Evolutionary conservation across 139 green algal species (phyloP).

Genomic region (Tetraselmis striata): DNA sequence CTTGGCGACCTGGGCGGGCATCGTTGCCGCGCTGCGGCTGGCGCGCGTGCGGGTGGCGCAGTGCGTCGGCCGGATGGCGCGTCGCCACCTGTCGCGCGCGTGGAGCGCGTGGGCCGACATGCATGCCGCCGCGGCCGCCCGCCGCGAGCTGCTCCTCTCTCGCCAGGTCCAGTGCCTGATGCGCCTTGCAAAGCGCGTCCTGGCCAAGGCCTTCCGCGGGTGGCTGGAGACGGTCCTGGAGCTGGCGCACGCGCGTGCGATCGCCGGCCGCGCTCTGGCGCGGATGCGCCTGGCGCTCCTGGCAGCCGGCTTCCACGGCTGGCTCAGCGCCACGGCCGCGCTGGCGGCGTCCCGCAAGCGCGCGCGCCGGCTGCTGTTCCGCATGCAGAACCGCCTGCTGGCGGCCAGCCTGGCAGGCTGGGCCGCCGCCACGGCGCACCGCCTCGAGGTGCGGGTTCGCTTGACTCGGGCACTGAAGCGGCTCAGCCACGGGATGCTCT

Average conservation of each 20-base stretch:
- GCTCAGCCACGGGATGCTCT: background rate
- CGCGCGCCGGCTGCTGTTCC: background rate
- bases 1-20: background rate
- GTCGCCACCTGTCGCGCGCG: background rate
- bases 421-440: background rate
- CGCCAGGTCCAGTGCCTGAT: background rate
- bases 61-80: background rate
- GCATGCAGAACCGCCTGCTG: background rate
- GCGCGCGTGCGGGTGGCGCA: background rate
- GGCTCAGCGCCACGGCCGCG: background rate
- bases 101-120: background rate
- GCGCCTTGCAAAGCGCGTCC: background rate
- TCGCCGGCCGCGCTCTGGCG: background rate
- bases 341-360: background rate
- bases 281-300: background rate
- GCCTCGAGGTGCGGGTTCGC: background rate
- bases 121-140: background rate
- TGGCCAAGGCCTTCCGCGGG: background rate
- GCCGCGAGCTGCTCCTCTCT: background rate
- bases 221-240: background rate
- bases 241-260: background rate
- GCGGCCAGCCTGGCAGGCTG: background rate
- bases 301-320: background rate
- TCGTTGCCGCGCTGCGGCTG: background rate
- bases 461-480: background rate